Evolutionary conservation across 116 monocot genomes (phyloP).

Genomic region (Posidonia oceanica): DNA sequence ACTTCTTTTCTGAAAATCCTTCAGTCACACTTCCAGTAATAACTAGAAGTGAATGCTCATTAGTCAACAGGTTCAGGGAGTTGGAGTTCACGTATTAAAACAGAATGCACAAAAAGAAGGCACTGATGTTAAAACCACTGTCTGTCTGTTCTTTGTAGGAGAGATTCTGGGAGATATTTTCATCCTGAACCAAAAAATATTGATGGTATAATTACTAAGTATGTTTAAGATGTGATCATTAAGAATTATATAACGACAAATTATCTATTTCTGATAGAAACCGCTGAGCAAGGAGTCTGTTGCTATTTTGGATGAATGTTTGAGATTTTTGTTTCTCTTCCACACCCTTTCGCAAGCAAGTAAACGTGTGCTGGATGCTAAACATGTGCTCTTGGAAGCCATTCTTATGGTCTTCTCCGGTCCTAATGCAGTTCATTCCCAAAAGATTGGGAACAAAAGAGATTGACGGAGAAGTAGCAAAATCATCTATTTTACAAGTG

Average conservation of each 20-base stretch:
- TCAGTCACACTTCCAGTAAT: neutral
- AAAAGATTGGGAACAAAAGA: neutral
- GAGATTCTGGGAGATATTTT: constrained; percentile 73
- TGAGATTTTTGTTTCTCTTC: too few relatives aligned
- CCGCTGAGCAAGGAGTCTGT: too few relatives aligned
- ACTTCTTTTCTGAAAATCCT: neutral
- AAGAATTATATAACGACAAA: constrained; percentile 3
- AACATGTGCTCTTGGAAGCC: constrained; percentile 78
- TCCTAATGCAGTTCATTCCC: constrained; percentile 26
- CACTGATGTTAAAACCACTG: constrained; percentile 24
- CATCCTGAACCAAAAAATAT: constrained; percentile 34
- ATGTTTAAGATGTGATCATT: neutral
- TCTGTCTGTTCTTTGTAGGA: constrained; percentile 41
- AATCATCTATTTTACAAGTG: too few relatives aligned
- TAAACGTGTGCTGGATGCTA: too few relatives aligned
- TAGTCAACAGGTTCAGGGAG: constrained; percentile 37
- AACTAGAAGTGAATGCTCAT: neutral
- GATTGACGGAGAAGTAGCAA: too few relatives aligned
- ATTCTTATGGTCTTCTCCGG: constrained; percentile 50
- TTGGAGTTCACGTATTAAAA: constrained; percentile 58
- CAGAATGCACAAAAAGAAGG: constrained; percentile 46
- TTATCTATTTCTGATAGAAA: too few relatives aligned
- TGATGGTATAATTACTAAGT: constrained; percentile 33
- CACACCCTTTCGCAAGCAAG: too few relatives aligned
- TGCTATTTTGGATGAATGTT: too few relatives aligned